Evolutionary conservation across 257 asterid genomes (phyloP).

Genomic region (Solanum medicagineum): DNA sequence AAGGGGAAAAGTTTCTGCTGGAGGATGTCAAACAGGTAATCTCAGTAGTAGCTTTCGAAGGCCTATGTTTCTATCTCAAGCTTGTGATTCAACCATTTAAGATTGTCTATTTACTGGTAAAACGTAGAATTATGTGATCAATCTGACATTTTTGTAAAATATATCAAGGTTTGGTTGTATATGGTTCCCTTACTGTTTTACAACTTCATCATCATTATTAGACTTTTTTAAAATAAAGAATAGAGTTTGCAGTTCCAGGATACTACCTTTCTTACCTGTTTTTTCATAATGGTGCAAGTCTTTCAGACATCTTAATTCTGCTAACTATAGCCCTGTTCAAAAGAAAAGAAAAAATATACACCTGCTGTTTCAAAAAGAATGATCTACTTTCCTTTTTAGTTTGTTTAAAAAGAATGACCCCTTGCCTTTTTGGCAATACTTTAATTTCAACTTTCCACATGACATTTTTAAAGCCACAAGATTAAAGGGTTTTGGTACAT

Average conservation of each 20-base stretch:
- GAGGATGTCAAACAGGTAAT: conserved; percentile 45
- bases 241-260: background rate
- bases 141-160: background rate
- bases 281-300: background rate
- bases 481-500: too few species aligned
- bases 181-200: background rate
- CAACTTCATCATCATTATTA: background rate
- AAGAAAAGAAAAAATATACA: background rate
- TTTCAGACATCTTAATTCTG: background rate
- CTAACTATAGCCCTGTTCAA: background rate
- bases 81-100: background rate
- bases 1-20: conserved; percentile 40
- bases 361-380: too few species aligned
- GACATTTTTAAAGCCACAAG: too few species aligned
- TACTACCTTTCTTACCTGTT: background rate
- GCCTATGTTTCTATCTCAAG: background rate
- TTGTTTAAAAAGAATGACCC: too few species aligned
- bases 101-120: background rate
- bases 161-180: background rate
- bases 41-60: background rate
- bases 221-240: background rate
- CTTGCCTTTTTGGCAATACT: too few species aligned
- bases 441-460: too few species aligned
- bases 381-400: too few species aligned
- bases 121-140: background rate